Evolutionary conservation across 2,329 filamentous ascomycete species (phyloP), one percentile per base, ranked within the genome.

Genomic region (Epichloe uncinata): DNA sequence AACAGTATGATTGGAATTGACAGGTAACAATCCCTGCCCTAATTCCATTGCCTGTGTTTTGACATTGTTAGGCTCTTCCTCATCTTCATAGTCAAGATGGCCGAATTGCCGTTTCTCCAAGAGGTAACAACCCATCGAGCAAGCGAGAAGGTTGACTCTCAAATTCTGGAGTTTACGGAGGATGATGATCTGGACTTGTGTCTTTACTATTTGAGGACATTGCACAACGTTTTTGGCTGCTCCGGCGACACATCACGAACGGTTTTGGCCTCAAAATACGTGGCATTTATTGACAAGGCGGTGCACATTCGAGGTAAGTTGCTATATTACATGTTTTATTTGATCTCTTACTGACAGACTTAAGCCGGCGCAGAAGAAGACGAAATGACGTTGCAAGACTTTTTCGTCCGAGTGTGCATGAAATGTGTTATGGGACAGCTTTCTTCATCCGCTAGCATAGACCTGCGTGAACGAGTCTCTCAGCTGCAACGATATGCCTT

Each of bases 111-210:
- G 4, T 82, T 83, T 55, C 65, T 83, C 2, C 53, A 47, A 16
- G 41, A 49, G 8, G 13, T 54, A 9, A 33, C 41, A 33, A 38
- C n/a, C 15, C 34, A 53, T 26, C 51, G 46, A 26, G 37, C 58
- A 35, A 47, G 47, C 16, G 50, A 58, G 16, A 55, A 49, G n/a
- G 34, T 50, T 18, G 52, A 58, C 35, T 51, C 44, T 34, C 52
- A 58, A 2, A 46, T 53, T 2, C 38, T 53, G 3, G 42, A 51
- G 0, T 65, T 78, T 52, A 69, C 66, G 3, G 69, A 73, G 42
- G 73, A 80, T 6, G 81, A 88, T 54, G 85, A 94, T 56, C 73
- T 89, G 7, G 84, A 85, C 53, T 75, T 89, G 50, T 87, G 82
- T 53, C 69, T 87, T 3, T 94, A 95, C 63, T 84, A 91, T 58